Base-by-base conservation (phyloP, 2,329 filamentous ascomycete genomes). In the Trichoderma endophyticum region DNA sequence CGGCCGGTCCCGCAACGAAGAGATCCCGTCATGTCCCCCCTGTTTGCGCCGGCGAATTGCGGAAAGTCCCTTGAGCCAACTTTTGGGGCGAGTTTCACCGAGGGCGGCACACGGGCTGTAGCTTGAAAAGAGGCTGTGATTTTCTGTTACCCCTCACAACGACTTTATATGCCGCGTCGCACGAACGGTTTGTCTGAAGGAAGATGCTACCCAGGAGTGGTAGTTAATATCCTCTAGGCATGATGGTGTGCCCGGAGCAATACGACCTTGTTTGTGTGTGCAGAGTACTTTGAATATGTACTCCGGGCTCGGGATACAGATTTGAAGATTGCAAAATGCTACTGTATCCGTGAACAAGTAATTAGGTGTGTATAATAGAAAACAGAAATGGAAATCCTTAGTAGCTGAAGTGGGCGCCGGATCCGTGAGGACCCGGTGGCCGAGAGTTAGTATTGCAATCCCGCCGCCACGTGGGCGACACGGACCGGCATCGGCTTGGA, bases 401-500 rank as follows among this genome's bases (percentile, higher is more conserved):
- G 59, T 5, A 34, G 9, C 28, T 24, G 12, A 28, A n/a, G 48
- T 56, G 30, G 21, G 30, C 32, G 15, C 64, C 48, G 51, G n/a
- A 28, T 51, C 32, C 51, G 64, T 57, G 64, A 57, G 30, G 30
- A 39, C 24, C 51, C 48, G 21, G 43, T 51, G 43, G 24, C 61
- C 61, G 61, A 48, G 7, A 30, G 34, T 30, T 30, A 30, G 14
- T 34, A n/a, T 67, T 34, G 21, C 30, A 32, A 67, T 67, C 48
- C 64, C 64, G 64, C 54, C 24, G 64, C 64, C 64, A 67, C 64
- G 64, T 67, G 63, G 64, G 36, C 30, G 51, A 39, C 56, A 39
- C 64, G 48, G 64, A 57, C 51, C 64, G 32, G 64, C 64, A 67
- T 57, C 64, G 32, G 30, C 64, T 7, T 4, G n/a, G 21, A 24